phyloP scores from a whole-genome alignment of 1,284 basidiomycete species.

The Phlebopus sp. region DNA sequence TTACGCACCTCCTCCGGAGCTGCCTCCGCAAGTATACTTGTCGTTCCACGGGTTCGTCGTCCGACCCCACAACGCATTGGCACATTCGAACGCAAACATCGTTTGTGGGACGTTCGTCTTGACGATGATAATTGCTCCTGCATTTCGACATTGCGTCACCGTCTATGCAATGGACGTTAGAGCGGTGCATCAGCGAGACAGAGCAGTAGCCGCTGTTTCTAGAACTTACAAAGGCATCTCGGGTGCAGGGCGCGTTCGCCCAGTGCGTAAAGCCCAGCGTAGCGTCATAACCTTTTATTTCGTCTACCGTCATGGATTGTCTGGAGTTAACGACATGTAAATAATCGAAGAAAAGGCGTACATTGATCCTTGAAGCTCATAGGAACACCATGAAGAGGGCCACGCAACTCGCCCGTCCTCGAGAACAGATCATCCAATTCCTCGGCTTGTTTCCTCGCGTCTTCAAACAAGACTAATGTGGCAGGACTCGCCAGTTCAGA shows the following conservation, averaged over 20 bases:
- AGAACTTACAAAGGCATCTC: constrained; percentile 61
- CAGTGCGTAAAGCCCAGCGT: constrained; percentile 74
- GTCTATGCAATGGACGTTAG: constrained; percentile 31
- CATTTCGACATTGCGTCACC: constrained; percentile 41
- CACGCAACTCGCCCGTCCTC: constrained; percentile 55
- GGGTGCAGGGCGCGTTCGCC: constrained; percentile 55
- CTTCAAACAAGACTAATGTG: constrained; percentile 61
- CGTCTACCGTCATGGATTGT: constrained; percentile 35
- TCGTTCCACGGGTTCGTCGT: constrained; percentile 71
- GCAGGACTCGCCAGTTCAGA: background rate
- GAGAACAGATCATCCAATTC: constrained; percentile 67
- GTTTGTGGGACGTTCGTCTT: constrained; percentile 85
- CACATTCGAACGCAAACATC: constrained; percentile 83
- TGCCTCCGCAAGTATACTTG: constrained; percentile 70
- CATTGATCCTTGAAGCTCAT: constrained; percentile 74
- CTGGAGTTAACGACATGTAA: background rate
- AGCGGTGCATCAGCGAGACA: background rate
- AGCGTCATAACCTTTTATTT: constrained; percentile 64
- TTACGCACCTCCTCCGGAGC: constrained; percentile 60
- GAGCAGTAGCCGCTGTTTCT: no score
- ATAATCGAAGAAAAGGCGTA: constrained; percentile 30
- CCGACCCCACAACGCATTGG: constrained; percentile 80
- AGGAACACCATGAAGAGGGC: constrained; percentile 81
- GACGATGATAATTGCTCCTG: constrained; percentile 55
- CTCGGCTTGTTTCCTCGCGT: constrained; percentile 60